Evolutionary conservation across 805 yeast genomes (phyloP).

Genomic region (Teunomyces panamensis): DNA sequence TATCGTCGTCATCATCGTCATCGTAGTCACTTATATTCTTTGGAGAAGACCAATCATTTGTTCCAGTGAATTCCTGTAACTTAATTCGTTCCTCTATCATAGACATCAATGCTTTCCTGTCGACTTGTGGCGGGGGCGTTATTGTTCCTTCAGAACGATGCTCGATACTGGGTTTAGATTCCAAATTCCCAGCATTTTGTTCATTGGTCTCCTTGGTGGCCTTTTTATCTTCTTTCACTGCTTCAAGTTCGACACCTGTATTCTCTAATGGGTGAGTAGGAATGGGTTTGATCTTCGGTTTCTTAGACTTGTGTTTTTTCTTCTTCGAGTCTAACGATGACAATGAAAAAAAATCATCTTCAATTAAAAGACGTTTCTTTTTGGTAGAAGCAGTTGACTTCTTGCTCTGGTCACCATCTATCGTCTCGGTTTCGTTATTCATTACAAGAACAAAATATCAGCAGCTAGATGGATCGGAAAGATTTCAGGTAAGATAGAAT

Average conservation of each 20-base stretch:
- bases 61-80: not conserved
- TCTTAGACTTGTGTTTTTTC: slow-evolving; percentile 8
- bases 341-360: slow-evolving; percentile 15
- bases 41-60: slow-evolving; percentile 1
- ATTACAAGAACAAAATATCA: not conserved
- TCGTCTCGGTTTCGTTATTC: not conserved
- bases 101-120: not conserved
- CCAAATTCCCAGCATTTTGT: not conserved
- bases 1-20: slow-evolving; percentile 12
- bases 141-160: not conserved
- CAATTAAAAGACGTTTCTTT: slow-evolving; percentile 10
- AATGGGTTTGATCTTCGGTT: slow-evolving; percentile 6
- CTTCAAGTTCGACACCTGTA: not conserved
- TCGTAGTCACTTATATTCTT: slow-evolving; percentile 6
- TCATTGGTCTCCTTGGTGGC: not conserved
- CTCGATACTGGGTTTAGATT: not conserved
- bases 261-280: not conserved
- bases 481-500: not conserved
- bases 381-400: not conserved
- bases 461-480: not conserved
- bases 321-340: slow-evolving; percentile 7
- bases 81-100: not conserved
- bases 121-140: slow-evolving; percentile 11
- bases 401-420: not conserved
- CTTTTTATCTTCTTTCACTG: not conserved